phyloP scores from a whole-genome alignment of 2,329 filamentous ascomycete genomes.

The Pyrenochaeta sp. region DNA sequence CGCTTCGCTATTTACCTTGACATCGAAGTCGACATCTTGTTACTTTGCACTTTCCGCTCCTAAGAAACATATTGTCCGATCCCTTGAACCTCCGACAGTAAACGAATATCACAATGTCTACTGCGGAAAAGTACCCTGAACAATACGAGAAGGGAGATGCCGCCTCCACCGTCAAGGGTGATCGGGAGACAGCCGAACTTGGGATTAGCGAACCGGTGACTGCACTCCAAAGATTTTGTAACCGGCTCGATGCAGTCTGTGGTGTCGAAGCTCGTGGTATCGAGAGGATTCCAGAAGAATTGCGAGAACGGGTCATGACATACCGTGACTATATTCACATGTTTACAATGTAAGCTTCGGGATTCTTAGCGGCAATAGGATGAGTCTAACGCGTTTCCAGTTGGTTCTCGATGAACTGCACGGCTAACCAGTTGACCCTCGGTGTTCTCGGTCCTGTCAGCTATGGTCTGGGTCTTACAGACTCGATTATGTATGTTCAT shows the following conservation, averaged over 20 bases:
- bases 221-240: conserved; percentile 28
- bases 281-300: conserved; percentile 40
- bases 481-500: conserved; percentile 22
- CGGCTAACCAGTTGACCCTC: conserved; percentile 61
- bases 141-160: conserved; percentile 13
- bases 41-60: not conserved
- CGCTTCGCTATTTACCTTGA: too few relatives aligned
- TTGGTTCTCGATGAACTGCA: conserved; percentile 68
- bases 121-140: conserved; percentile 5
- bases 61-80: too few relatives aligned
- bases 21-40: not conserved
- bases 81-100: not conserved
- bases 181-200: conserved; percentile 21
- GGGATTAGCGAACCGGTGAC: conserved; percentile 27
- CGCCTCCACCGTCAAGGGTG: not conserved
- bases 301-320: conserved; percentile 26
- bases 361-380: not conserved
- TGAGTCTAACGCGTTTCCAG: conserved; percentile 7
- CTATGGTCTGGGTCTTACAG: conserved; percentile 28
- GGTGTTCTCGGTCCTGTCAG: conserved; percentile 33
- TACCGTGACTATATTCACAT: conserved; percentile 32
- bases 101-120: not conserved
- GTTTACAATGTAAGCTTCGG: conserved; percentile 29
- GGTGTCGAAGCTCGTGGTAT: conserved; percentile 47
- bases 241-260: conserved; percentile 34